Conservation (phyloP, 2,329 filamentous ascomycete species). For the Xylariomycetidae sp. region DNA sequence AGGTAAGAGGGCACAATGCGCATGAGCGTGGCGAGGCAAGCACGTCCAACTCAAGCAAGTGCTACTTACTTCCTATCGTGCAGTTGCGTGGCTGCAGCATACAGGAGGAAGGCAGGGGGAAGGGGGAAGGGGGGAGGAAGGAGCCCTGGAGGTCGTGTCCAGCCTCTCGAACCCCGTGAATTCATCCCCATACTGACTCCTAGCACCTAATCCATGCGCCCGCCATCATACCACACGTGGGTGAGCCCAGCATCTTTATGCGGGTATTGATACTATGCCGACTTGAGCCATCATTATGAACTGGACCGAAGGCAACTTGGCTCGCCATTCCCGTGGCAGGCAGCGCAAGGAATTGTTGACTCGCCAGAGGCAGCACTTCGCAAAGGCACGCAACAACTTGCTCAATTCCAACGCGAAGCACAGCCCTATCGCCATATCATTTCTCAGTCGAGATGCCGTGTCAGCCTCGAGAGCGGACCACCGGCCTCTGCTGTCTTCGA, state of each 20-base stretch:
- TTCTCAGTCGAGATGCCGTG: constrained; percentile 14
- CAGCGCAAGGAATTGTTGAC: constrained; percentile 28
- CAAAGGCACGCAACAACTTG: constrained; percentile 32
- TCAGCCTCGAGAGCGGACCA: constrained; percentile 3
- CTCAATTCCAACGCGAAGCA: constrained; percentile 22
- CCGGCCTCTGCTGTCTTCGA: constrained; percentile 9
- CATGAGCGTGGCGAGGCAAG: no score
- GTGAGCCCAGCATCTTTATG: constrained; percentile 13
- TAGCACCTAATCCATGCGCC: no score
- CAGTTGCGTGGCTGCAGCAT: no score
- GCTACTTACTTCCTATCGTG: no score
- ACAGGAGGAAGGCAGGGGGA: no score
- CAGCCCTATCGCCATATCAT: constrained; percentile 27
- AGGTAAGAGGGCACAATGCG: no score
- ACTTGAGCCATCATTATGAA: constrained; percentile 41
- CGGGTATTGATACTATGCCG: no score
- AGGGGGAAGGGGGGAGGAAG: no score
- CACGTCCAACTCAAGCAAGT: no score
- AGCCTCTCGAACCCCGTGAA: no score
- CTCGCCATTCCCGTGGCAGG: constrained; percentile 33
- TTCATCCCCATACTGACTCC: not conserved
- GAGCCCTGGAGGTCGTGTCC: no score
- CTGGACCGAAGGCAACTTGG: constrained; percentile 42
- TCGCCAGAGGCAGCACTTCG: constrained; percentile 43
- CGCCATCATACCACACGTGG: no score